Evolutionary conservation across 176 grass and related monocot species (phyloP), one percentile per base, ranked within the genome.

Genomic region (Hordeum marinum): DNA sequence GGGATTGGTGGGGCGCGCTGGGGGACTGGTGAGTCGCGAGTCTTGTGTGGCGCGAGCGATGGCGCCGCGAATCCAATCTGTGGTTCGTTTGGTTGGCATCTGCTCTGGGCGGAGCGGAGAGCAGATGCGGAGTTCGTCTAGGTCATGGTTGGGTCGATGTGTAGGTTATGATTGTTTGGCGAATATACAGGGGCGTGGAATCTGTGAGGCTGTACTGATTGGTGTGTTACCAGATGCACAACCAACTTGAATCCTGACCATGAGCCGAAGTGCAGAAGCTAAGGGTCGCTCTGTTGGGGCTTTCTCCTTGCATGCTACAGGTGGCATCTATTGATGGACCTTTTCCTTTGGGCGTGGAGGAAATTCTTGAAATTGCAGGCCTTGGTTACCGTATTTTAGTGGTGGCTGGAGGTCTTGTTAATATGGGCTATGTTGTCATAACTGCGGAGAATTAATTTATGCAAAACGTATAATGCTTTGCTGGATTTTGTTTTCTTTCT

Each of bases 1-100:
- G 34, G 15, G 18, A 18, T 59, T 68, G 46, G 70, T 67, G 9
- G 26, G 12, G 57, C 68, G 21, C 14, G 43, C 11, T 29, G 35
- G 36, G 61, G 68, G 20, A 18, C 36, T 72, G 46, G 45, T 15
- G 17, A 6, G 58, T 7, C 10, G 31, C 21, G 64, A 37, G 59
- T 43, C 7, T 11, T 72, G 52, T 50, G 59, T 50, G 10, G 46
- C 46, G 25, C 21, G 43, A 36, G 8, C 17, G 58, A 58, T 55
- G 77, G 29, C 29, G 11, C 37, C 72, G 61, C 31, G 78, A 61
- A 78, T 85, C 88, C 63, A 81, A 62, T 89, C 77, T 77, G 62
- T 48, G 31, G 21, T 23, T 68, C 21, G 72, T 10, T 14, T 46
- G 71, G 7, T 45, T 77, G 35, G 25, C 35, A 12, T 66, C 45